A percentile compares a stretch with the other conserved stretches of the same genome.
phyloP scores from a whole-genome alignment of 2,329 filamentous ascomycete species.

The Alternaria burnsii region DNA sequence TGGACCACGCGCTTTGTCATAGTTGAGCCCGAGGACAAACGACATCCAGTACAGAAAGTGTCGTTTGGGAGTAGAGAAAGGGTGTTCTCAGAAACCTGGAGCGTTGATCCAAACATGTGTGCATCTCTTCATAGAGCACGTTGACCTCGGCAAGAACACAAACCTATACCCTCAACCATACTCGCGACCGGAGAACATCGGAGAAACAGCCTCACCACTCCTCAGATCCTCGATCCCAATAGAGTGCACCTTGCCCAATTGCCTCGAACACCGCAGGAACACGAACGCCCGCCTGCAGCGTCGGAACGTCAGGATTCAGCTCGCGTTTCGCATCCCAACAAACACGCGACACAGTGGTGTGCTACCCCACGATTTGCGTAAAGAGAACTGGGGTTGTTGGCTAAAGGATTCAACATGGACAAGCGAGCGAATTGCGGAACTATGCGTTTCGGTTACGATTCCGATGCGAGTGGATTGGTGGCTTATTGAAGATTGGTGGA shows the following conservation, averaged over 20 bases:
- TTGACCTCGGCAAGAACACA: background rate
- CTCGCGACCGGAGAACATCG: slow-evolving; percentile 16
- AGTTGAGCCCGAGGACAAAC: background rate
- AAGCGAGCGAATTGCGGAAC: slow-evolving; percentile 15
- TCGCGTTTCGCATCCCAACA: slow-evolving; percentile 3
- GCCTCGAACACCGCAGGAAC: slow-evolving; percentile 6
- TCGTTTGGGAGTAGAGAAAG: background rate
- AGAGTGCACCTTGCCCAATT: background rate
- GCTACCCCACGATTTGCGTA: slow-evolving; percentile 31
- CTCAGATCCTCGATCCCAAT: slow-evolving; percentile 1
- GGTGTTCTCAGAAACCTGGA: background rate
- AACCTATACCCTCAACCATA: background rate
- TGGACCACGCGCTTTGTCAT: background rate
- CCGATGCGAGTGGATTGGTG: slow-evolving; percentile 2
- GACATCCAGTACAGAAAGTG: background rate
- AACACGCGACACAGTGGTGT: slow-evolving; percentile 19
- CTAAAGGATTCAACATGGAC: slow-evolving; percentile 13
- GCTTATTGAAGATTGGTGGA: slow-evolving; percentile 13
- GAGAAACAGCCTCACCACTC: slow-evolving; percentile 5
- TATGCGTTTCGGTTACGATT: background rate
- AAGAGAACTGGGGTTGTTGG: slow-evolving; percentile 19
- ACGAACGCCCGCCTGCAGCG: background rate
- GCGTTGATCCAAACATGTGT: background rate
- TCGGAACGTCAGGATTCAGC: slow-evolving; percentile 9
- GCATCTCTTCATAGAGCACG: background rate